Evolutionary conservation across 2,329 filamentous ascomycete species (phyloP), one percentile per base, ranked within the genome.

Genomic region (Esteya vermicola): DNA sequence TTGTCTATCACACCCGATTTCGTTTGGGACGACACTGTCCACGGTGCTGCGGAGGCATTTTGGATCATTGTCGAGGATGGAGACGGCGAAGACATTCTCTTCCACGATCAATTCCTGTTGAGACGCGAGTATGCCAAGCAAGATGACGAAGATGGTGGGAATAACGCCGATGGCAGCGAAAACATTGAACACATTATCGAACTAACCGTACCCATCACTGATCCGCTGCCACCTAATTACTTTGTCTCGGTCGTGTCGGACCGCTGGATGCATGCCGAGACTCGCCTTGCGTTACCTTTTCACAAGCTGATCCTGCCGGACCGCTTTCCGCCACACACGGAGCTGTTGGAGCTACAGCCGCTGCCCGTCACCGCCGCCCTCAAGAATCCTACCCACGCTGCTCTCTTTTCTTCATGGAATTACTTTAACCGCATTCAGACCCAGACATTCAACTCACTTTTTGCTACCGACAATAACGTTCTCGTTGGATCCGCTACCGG

Each of bases 51-150:
- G 0, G 88, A 98, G 61, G 85, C 76, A 49, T 98, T 95, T 62
- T 98, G 91, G 91, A 88, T 98, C 46, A 62, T 98, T 42, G 88
- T 94, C 4, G 93, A 98, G 58, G 93, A 98, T 52, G 94, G 88
- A 51, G 91, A 98, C 54, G 91, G 91, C 21, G 91, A 98, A 57
- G 85, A 95, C 43, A 86, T 98, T 33, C 65, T 98, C 34, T 94
- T 85, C 67, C 84, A 95, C 50, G 91, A 98, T 54, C 85, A 86
- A 44, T 96, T 98, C 58, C 67, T 96, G 30, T 70, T 98, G 21
- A 83, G 89, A 33, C 86, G 81, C 54, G 85, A 94, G 46, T 95
- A 93, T 54, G 88, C 86, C 28, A 16, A 31, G 28, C 5, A n/a
- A n/a, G 66, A 76, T 9, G 22, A 10, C 22, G 36, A 19, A 18